Percentiles rank a stretch among this genome's conserved stretches.
These are phyloP conservation scores for Metschnikowia vanudenii DNA, from an alignment of 805 yeast species.

Conservation along the genomic window DNA sequence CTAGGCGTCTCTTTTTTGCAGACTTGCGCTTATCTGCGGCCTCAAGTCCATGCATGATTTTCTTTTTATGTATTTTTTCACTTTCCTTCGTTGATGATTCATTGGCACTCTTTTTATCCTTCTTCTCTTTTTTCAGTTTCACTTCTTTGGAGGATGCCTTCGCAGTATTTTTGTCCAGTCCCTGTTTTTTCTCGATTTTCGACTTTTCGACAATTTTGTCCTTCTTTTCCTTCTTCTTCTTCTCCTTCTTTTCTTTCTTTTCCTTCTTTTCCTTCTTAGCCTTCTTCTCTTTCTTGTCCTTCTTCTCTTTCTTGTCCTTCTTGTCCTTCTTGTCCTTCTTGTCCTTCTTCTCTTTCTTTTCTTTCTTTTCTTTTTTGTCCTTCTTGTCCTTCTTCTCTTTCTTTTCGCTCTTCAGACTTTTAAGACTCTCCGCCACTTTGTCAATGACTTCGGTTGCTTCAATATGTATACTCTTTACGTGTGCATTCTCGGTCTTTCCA, in stretches of 20 bases:
- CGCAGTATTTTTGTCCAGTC: too few relatives aligned
- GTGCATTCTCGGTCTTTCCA: constrained; percentile 36
- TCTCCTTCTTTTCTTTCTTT: constrained; percentile 23
- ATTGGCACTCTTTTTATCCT: too few relatives aligned
- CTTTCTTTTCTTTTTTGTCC: constrained; percentile 29
- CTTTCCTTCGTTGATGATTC: too few relatives aligned
- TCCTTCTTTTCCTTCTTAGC: constrained; percentile 24
- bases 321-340: constrained; percentile 29
- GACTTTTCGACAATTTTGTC: too few relatives aligned
- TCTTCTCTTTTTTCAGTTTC: too few relatives aligned
- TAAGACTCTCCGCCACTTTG: constrained; percentile 6
- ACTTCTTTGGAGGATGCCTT: too few relatives aligned
- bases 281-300: constrained; percentile 22
- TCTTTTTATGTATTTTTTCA: too few relatives aligned
- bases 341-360: constrained; percentile 29
- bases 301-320: constrained; percentile 22
- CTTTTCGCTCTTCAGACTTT: constrained; percentile 14
- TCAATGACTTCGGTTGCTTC: constrained; percentile 14
- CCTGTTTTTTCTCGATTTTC: too few relatives aligned
- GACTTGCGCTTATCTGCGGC: not conserved
- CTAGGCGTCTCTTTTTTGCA: constrained; percentile 21
- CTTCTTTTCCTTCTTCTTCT: constrained; percentile 15
- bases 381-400: constrained; percentile 25
- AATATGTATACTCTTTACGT: constrained; percentile 9
- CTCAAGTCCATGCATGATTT: not conserved